Percentiles rank a stretch among this genome's conserved stretches.
These are phyloP conservation scores for Silybum marianum DNA, from an alignment of 129 eudicot genomes.

Conservation along the genomic window DNA sequence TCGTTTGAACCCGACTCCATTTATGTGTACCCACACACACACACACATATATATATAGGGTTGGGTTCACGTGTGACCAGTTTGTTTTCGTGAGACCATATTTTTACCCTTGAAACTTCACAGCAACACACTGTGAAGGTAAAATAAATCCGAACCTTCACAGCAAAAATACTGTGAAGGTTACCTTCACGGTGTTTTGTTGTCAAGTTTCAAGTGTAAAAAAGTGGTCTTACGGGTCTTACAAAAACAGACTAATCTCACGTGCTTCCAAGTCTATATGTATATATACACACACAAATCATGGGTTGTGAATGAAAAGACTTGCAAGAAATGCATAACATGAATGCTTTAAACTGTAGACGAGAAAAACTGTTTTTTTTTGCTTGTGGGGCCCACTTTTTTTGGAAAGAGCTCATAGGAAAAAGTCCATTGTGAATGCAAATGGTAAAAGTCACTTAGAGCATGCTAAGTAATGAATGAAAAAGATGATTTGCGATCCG, in stretches of 20 bases:
- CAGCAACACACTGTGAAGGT: too few species aligned
- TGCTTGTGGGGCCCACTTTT: slow-evolving; percentile 2
- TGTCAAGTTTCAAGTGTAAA: too few species aligned
- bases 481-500: not conserved
- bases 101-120: too few species aligned
- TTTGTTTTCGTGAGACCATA: too few species aligned
- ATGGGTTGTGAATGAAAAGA: not conserved
- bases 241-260: too few species aligned
- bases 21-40: not conserved
- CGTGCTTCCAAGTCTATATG: too few species aligned
- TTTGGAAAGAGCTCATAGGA: not conserved
- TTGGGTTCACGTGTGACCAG: too few species aligned
- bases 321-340: not conserved
- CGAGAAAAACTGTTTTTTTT: not conserved
- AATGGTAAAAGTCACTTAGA: not conserved
- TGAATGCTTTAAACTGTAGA: not conserved
- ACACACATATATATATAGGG: not conserved
- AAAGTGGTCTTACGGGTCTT: too few species aligned
- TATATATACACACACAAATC: too few species aligned
- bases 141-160: too few species aligned
- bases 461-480: not conserved
- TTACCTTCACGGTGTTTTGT: too few species aligned
- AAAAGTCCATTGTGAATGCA: not conserved
- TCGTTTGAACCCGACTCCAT: not conserved
- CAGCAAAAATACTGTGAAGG: too few species aligned